These are phyloP conservation scores for Pestalotiopsis sp. DNA, from an alignment of 2,329 filamentous ascomycete genomes.

Conservation along the genomic window DNA sequence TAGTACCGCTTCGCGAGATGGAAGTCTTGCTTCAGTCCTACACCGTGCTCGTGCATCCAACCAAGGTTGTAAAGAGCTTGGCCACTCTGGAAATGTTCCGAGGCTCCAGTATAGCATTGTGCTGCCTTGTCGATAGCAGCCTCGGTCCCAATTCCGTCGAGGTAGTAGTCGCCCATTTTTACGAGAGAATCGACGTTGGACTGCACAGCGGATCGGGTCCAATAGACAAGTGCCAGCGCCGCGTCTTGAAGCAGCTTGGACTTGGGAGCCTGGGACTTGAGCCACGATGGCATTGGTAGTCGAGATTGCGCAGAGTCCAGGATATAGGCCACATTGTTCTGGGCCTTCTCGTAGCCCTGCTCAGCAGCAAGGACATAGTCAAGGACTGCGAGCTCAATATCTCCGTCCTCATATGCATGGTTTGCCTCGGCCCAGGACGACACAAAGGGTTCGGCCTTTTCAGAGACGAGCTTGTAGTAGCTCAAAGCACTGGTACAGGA, in stretches of 20 bases:
- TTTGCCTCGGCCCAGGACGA: slow-evolving; percentile 86
- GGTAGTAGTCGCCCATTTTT: slow-evolving; percentile 99
- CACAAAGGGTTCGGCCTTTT: slow-evolving; percentile 72
- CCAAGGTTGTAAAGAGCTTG: slow-evolving; percentile 97
- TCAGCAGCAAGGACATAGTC: slow-evolving; percentile 87
- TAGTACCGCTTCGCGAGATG: slow-evolving; percentile 97
- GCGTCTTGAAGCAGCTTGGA: slow-evolving; percentile 52
- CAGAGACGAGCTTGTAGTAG: slow-evolving; percentile 82
- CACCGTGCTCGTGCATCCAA: slow-evolving; percentile 99
- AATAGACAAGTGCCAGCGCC: slow-evolving; percentile 80
- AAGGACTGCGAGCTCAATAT: slow-evolving; percentile 78
- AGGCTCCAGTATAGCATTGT: slow-evolving; percentile 88
- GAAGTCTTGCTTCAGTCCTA: slow-evolving; percentile 92
- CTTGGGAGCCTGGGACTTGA: slow-evolving; percentile 45
- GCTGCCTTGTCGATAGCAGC: slow-evolving; percentile 83
- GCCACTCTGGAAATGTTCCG: slow-evolving; percentile 87
- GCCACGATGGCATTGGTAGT: slow-evolving; percentile 56
- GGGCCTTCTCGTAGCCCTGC: slow-evolving; percentile 86
- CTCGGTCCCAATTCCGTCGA: slow-evolving; percentile 75
- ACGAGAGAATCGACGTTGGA: slow-evolving; percentile 91
- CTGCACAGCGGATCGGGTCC: slow-evolving; percentile 92
- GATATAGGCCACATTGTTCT: slow-evolving; percentile 87
- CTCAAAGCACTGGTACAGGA: slow-evolving; percentile 76
- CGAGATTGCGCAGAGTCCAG: slow-evolving; percentile 74
- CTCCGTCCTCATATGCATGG: slow-evolving; percentile 76